A percentile compares a stretch with the other conserved stretches of the same genome.
Evolutionary conservation across 2,329 filamentous ascomycete genomes (phyloP).

Genomic region (Trichoderma citrinoviride): DNA sequence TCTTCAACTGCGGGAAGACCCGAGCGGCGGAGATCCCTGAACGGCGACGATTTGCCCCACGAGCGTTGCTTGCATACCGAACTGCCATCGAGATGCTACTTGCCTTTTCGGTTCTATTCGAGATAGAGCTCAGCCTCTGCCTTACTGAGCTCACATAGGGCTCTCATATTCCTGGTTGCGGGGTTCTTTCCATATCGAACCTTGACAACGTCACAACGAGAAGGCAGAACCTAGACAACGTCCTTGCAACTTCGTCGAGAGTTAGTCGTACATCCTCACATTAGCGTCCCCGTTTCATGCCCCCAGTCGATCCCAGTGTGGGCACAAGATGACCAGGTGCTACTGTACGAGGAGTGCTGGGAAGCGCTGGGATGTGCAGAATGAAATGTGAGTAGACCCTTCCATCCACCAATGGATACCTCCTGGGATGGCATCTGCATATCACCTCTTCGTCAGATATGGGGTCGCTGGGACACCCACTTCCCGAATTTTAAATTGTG

Average conservation of each 20-base stretch:
- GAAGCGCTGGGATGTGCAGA: slow-evolving; percentile 6
- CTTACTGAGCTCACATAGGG: neutral
- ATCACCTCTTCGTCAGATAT: neutral
- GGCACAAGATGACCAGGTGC: slow-evolving; percentile 8
- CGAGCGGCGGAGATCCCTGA: slow-evolving; percentile 1
- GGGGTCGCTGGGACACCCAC: neutral
- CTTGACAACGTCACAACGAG: neutral
- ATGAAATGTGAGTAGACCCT: slow-evolving; percentile 16
- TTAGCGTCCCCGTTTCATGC: slow-evolving; percentile 11
- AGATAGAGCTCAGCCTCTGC: neutral
- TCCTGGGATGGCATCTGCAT: slow-evolving; percentile 1
- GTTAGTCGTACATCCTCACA: slow-evolving; percentile 11
- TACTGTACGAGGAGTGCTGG: neutral
- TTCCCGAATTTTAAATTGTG: neutral
- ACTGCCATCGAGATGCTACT: neutral
- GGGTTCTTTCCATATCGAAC: neutral
- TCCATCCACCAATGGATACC: neutral
- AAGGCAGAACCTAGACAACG: neutral
- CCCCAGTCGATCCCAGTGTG: slow-evolving; percentile 14
- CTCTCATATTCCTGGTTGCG: neutral
- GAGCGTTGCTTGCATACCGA: neutral
- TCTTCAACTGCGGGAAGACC: slow-evolving; percentile 16
- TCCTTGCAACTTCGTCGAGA: neutral
- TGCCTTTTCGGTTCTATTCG: neutral
- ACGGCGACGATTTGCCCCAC: neutral